These are phyloP conservation scores for Fusarium pininemorale DNA, from an alignment of 2,329 filamentous ascomycete species.

Conservation along the genomic window DNA sequence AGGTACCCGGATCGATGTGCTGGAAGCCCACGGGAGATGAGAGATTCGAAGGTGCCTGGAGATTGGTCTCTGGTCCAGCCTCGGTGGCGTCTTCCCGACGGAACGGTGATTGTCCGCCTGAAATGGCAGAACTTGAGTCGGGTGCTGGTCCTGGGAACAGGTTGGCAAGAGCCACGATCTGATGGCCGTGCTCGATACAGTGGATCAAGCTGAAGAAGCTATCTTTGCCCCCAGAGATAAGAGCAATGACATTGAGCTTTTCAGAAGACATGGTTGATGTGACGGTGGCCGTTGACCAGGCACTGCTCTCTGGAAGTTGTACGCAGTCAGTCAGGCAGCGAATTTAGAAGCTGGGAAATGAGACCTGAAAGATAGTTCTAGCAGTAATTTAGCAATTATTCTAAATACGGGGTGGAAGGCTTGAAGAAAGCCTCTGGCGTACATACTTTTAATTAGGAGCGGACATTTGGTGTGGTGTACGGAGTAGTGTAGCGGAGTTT, in stretches of 20 bases:
- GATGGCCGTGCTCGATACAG: constrained; percentile 86
- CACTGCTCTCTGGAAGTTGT: neutral
- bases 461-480: constrained; percentile 24
- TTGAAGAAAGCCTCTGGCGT: neutral
- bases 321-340: constrained; percentile 4
- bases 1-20: constrained; percentile 34
- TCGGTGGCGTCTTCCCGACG: constrained; percentile 25
- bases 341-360: constrained; percentile 3
- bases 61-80: constrained; percentile 1
- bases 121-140: constrained; percentile 6
- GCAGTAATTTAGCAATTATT: constrained; percentile 4
- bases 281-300: neutral
- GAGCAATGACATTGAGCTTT: constrained; percentile 80
- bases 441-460: constrained; percentile 9
- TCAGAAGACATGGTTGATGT: constrained; percentile 52
- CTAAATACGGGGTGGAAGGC: constrained; percentile 14
- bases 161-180: constrained; percentile 88
- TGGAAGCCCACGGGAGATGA: constrained; percentile 33
- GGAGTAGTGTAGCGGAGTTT: constrained; percentile 1
- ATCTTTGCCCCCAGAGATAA: constrained; percentile 97
- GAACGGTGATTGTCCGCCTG: constrained; percentile 16
- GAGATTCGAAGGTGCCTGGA: constrained; percentile 1
- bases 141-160: constrained; percentile 64
- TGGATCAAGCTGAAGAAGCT: constrained; percentile 94
- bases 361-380: neutral